Base-by-base conservation (phyloP, 2,329 filamentous ascomycete genomes). In the Botrytis cinerea region DNA sequence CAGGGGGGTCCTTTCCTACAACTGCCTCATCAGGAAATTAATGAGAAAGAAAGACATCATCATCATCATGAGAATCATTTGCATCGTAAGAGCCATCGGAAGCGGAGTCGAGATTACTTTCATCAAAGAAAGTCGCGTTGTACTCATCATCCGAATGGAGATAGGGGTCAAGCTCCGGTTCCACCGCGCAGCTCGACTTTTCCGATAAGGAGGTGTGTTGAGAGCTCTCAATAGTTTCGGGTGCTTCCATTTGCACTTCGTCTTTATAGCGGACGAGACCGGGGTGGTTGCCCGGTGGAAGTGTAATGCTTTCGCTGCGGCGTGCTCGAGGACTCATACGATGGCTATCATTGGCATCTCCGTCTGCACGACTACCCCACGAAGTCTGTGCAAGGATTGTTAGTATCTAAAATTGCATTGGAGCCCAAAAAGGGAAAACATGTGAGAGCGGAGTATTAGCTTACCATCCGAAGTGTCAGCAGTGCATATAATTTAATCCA, bases 281-380 rank as follows among this genome's bases (percentile, higher is more conserved):
- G 70, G 83, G 83, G 48, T 80, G 81, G 70, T 82, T 82, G 64
- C 83, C 84, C 8, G 82, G 82, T 60, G 86, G 86, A 25, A 83
- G 83, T 59, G 83, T 84, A 77, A 87, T 80, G 69, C 79, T 79
- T 61, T 81, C 80, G 70, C 79, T 80, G 40, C 78, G 79, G 18
- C 78, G 77, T 48, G 79, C 78, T 70, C 79, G 75, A 62, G 80
- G 80, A 51, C 73, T 77, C 81, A 82, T 82, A 73, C 92, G 90
- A 78, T 90, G 87, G 76, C 87, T 88, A 82, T 97, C 92, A 83
- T 97, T 92, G 78, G 92, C 88, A 83, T 98, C 95, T 80, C 94
- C 95, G 79, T 96, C 95, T 79, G 94, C 93, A 83, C 95, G 92
- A 84, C 94, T 97, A 80, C 95, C 95, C 95, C 95, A 98, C 70